Evolutionary conservation across 352 stramenopile genomes (phyloP).

Genomic region (Halophytophthora polymorphica): DNA sequence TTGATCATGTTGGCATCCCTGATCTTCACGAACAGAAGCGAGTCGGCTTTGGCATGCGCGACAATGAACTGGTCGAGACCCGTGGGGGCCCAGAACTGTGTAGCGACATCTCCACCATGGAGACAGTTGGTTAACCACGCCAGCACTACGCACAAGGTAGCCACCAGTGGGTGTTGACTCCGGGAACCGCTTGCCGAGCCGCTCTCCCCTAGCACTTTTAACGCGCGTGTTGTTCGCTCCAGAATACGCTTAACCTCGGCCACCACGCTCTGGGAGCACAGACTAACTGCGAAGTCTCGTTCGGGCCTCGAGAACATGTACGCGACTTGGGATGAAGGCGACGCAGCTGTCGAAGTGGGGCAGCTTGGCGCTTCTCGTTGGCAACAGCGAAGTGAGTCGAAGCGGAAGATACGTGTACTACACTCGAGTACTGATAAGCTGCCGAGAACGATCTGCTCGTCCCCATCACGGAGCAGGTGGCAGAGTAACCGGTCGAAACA

Average conservation of each 20-base stretch:
- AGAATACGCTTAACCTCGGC: constrained; percentile 23
- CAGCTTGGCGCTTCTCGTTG: background rate
- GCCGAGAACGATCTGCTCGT: constrained; percentile 34
- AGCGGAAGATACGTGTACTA: constrained; percentile 37
- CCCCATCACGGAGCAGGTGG: constrained; percentile 28
- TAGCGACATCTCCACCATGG: constrained; percentile 28
- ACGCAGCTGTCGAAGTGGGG: background rate
- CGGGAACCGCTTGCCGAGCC: constrained; percentile 12
- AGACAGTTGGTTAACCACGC: constrained; percentile 40
- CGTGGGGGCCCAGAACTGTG: constrained; percentile 27
- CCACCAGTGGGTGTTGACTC: constrained; percentile 19
- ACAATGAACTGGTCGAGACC: constrained; percentile 25
- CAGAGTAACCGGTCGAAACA: constrained; percentile 21
- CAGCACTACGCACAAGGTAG: constrained; percentile 19
- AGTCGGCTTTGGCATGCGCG: constrained; percentile 25
- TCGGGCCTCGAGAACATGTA: constrained; percentile 7
- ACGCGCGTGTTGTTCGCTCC: constrained; percentile 9
- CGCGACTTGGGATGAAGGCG: background rate
- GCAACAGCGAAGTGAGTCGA: constrained; percentile 5
- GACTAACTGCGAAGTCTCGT: constrained; percentile 10
- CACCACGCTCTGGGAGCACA: constrained; percentile 17
- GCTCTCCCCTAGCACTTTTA: constrained; percentile 35
- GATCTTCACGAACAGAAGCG: constrained; percentile 33
- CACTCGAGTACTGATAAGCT: constrained; percentile 36
- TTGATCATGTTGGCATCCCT: constrained; percentile 36